Base-by-base conservation (phyloP, 2,329 filamentous ascomycete genomes). In the Fusarium hostae region DNA sequence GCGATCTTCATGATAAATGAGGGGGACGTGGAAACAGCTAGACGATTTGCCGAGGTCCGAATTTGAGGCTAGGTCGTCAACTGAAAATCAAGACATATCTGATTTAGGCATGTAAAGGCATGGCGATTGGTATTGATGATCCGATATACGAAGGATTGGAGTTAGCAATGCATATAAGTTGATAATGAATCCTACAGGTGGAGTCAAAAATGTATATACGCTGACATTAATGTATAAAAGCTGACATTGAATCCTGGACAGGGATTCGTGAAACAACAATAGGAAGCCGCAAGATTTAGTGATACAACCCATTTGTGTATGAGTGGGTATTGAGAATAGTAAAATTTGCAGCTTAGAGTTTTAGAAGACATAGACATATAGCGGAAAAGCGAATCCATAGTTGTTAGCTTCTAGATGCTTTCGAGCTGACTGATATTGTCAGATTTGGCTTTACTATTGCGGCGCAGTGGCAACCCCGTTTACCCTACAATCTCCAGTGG, bases 281-380 rank as follows among this genome's bases (percentile, higher is more conserved):
- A 24, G 24, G 24, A 24, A 24, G 24, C 24, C 22, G 5, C 2
- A 2, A 4, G 2, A 13, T 22, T 20, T 1, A 7, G 0, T 6
- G 10, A 1, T 3, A 3, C 5, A 48, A 13, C 12, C 12, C 3
- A 15, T 12, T 6, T 10, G 12, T 10, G 4, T 0, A 22, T 3
- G 0, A 32, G 32, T 32, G 45, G n/a, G 2, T 2, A 32, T 22
- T 6, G 7, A 22, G 2, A 32, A 15, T 4, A 48, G 6, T 3
- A 4, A 3, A 30, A 2, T 4, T 2, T 11, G 2, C 2, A n/a
- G 13, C 0, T 6, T 9, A 7, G 9, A 2, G 0, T 11, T 4
- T 3, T 9, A 30, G 13, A 30, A 3, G 2, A 22, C 3, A 3
- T 16, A 3, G 2, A 22, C 3, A 3, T 16, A 4, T 2, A 0